Percentiles rank a stretch among this genome's conserved stretches.
Evolutionary conservation across 345 rosid species (phyloP).

Genomic region (Pistacia integerrima): DNA sequence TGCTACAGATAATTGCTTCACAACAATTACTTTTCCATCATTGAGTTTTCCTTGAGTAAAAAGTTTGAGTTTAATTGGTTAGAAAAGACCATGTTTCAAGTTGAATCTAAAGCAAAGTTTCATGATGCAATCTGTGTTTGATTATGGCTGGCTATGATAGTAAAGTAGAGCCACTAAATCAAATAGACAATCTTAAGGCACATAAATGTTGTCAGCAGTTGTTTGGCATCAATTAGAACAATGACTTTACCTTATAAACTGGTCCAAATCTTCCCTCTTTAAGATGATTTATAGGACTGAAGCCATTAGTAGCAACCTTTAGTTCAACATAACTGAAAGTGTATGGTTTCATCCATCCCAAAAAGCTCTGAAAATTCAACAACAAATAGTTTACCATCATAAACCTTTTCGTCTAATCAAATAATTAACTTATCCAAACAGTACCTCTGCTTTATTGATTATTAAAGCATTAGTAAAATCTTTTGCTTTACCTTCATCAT

Average conservation of each 20-base stretch:
- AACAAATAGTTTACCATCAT: background rate
- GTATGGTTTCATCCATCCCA: slow-evolving; percentile 18
- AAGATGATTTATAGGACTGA: slow-evolving; percentile 44
- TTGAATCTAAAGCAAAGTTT: background rate
- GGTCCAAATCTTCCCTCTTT: slow-evolving; percentile 93
- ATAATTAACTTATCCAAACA: too few relatives aligned
- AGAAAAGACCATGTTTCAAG: background rate
- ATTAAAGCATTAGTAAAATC: background rate
- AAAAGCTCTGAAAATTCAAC: slow-evolving; percentile 21
- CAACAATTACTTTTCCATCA: background rate
- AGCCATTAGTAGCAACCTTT: slow-evolving; percentile 9
- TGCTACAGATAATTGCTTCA: too few relatives aligned
- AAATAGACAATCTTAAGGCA: background rate
- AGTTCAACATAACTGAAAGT: slow-evolving; percentile 15
- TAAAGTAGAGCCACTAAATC: too few relatives aligned
- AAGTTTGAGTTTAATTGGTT: background rate
- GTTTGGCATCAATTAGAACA: slow-evolving; percentile 13
- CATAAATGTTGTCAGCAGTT: too few relatives aligned
- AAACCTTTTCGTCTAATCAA: background rate
- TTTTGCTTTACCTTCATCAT: slow-evolving; percentile 36
- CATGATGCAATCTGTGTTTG: background rate
- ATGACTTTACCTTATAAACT: slow-evolving; percentile 56
- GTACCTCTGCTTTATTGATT: too few relatives aligned
- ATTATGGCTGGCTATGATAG: too few relatives aligned
- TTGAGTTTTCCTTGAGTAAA: slow-evolving; percentile 8